Conservation (phyloP, 83 land plant species). For the Thuja plicata region DNA sequence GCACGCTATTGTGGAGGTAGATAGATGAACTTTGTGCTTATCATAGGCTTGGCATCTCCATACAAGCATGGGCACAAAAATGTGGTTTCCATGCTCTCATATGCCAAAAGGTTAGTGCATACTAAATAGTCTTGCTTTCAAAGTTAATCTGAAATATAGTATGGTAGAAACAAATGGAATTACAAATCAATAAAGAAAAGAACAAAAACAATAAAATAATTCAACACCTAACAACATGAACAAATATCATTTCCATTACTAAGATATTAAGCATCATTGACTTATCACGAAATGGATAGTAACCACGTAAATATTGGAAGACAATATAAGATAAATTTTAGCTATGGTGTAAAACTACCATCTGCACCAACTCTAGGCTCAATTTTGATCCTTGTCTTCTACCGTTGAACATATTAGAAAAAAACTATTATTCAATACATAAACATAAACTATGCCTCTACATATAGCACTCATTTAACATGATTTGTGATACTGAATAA, state of each 20-base stretch:
- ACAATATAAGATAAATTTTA: not conserved
- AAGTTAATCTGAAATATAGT: too few species aligned
- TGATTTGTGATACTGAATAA: not conserved
- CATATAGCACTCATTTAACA: not conserved
- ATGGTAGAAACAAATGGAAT: not conserved
- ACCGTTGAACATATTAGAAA: not conserved
- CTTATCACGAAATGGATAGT: too few species aligned
- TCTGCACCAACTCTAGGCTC: not conserved
- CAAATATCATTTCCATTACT: not conserved
- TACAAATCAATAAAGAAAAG: too few species aligned
- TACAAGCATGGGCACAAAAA: not conserved
- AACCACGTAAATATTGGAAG: not conserved
- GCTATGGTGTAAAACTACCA: not conserved
- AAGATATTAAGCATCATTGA: not conserved
- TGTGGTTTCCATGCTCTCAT: not conserved
- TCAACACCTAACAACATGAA: not conserved
- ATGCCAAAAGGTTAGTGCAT: not conserved
- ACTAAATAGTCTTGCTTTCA: not conserved
- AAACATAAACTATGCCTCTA: not conserved
- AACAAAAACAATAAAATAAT: too few species aligned
- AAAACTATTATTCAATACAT: not conserved
- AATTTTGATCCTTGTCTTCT: not conserved
- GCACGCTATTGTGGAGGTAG: too few species aligned
- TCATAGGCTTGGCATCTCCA: not conserved
- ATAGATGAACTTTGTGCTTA: too few species aligned